Percentiles rank a stretch among this genome's conserved stretches.
phyloP scores from a whole-genome alignment of 768 basidiomycete species.

The Russula sp. region DNA sequence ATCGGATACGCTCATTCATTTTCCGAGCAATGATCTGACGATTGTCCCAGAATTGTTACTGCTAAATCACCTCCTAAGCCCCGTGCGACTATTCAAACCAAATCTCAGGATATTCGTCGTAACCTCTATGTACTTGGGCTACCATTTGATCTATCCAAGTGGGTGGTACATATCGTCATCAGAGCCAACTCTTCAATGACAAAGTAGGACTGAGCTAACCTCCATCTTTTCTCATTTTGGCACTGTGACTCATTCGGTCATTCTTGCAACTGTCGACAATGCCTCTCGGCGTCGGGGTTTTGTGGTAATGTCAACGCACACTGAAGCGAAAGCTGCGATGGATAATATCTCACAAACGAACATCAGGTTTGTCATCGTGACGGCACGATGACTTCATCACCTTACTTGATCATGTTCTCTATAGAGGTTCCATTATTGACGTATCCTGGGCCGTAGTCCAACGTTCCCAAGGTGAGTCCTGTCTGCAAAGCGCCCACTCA shows the following conservation, averaged over 20 bases:
- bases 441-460: constrained; percentile 87
- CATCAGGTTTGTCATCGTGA: constrained; percentile 47
- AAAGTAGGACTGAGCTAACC: constrained; percentile 45
- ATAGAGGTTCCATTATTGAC: constrained; percentile 67
- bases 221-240: constrained; percentile 59
- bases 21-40: neutral
- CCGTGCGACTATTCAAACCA: constrained; percentile 24
- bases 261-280: constrained; percentile 77
- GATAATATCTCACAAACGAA: constrained; percentile 56
- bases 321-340: constrained; percentile 67
- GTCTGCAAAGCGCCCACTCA: neutral
- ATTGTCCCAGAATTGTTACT: constrained; percentile 24
- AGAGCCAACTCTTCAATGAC: neutral
- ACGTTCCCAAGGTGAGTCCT: constrained; percentile 60
- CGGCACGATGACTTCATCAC: neutral
- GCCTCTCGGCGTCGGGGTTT: constrained; percentile 79
- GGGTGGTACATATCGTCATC: constrained; percentile 21
- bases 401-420: constrained; percentile 9
- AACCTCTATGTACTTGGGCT: constrained; percentile 82
- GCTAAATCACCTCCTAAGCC: constrained; percentile 15
- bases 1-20: neutral
- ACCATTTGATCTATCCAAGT: constrained; percentile 79
- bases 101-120: constrained; percentile 46
- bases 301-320: constrained; percentile 69
- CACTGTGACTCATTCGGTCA: constrained; percentile 66